Evolutionary conservation across 257 asterid genomes (phyloP).

Genomic region (Penstemon barbatus): DNA sequence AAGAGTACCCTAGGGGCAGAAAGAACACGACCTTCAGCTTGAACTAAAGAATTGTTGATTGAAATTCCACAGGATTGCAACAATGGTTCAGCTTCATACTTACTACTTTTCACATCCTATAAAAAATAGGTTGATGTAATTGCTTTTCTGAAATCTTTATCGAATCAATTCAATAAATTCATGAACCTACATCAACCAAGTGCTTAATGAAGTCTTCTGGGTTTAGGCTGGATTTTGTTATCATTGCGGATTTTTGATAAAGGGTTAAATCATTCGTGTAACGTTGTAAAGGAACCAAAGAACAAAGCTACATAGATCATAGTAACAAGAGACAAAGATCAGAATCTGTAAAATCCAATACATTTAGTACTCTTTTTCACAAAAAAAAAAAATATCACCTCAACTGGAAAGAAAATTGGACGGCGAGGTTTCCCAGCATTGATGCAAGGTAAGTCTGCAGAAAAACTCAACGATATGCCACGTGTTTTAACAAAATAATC

Average conservation of each 20-base stretch:
- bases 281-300: constrained; percentile 46
- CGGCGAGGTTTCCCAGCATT: constrained; percentile 40
- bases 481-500: constrained; percentile 49
- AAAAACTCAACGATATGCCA: constrained; percentile 39
- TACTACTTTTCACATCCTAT: constrained; percentile 37
- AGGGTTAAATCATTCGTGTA: constrained; percentile 38
- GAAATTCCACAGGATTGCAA: constrained; percentile 48
- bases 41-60: constrained; percentile 32
- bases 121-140: constrained; percentile 17
- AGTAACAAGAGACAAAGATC: neutral
- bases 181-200: constrained; percentile 40
- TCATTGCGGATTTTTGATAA: constrained; percentile 40
- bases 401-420: constrained; percentile 48
- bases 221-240: constrained; percentile 40
- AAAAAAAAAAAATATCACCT: constrained; percentile 33
- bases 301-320: constrained; percentile 44
- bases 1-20: constrained; percentile 49
- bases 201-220: constrained; percentile 44
- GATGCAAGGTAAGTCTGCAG: constrained; percentile 55
- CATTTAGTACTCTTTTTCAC: neutral
- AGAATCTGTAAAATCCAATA: neutral
- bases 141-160: neutral
- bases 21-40: constrained; percentile 51
- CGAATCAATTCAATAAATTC: neutral
- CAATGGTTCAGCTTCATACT: constrained; percentile 39